These are phyloP conservation scores for Helicostylum pulchrum DNA, from an alignment of 192 early-diverging fungal genomes.

Conservation along the genomic window DNA sequence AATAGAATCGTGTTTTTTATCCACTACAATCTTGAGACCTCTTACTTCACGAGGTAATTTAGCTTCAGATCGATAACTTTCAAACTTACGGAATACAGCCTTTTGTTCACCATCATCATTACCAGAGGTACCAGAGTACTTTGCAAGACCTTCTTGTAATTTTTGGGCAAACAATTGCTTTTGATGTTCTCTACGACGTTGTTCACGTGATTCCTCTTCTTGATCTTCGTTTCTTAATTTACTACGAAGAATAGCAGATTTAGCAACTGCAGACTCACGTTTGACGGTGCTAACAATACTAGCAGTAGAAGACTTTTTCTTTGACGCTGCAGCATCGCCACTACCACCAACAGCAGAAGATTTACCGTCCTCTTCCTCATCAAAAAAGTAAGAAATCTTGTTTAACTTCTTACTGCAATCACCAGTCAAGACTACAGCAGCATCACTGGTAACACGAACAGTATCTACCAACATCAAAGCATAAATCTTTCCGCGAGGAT, in stretches of 20 bases:
- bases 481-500: constrained; percentile 76
- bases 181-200: constrained; percentile 83
- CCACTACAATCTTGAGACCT: constrained; percentile 85
- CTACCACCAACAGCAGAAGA: neutral
- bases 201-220: constrained; percentile 76
- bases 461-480: constrained; percentile 84
- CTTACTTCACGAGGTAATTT: constrained; percentile 78
- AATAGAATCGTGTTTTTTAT: constrained; percentile 81
- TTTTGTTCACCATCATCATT: constrained; percentile 59
- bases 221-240: constrained; percentile 79
- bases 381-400: constrained; percentile 48
- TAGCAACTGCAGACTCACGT: constrained; percentile 38
- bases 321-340: neutral
- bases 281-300: neutral
- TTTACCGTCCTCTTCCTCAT: constrained; percentile 32
- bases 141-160: constrained; percentile 74
- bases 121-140: constrained; percentile 63
- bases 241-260: constrained; percentile 67
- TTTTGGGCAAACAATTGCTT: constrained; percentile 75
- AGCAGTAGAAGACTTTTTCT: constrained; percentile 8
- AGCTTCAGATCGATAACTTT: constrained; percentile 92
- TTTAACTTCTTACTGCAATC: constrained; percentile 53
- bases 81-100: constrained; percentile 82
- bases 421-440: constrained; percentile 53
- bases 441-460: constrained; percentile 65